Evolutionary conservation across 805 yeast species (phyloP), one percentile per base, ranked within the genome.

Genomic region (Ogataea parapolymorpha): DNA sequence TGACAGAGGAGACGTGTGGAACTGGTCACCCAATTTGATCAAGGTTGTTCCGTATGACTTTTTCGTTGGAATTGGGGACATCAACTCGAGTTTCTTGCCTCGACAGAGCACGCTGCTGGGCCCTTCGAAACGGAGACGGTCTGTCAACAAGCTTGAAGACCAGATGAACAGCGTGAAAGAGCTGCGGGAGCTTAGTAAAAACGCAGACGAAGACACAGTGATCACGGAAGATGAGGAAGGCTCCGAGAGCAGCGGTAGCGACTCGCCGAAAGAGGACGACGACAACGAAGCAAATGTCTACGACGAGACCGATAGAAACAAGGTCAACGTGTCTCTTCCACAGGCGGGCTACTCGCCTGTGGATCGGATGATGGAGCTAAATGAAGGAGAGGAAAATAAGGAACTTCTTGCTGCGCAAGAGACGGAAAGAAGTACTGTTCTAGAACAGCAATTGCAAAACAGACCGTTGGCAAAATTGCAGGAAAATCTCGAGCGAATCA

Each of bases 1-100:
- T 62, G 99, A 93, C 62, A 76, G 99, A 59, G 99, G 97, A 3
- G 99, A 93, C 62, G 99, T 93, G 15, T 93, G 99, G 99, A 86
- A 85, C 56, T 93, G 99, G 99, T 85, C 88, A 51, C 80, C 84
- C 10, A 90, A 93, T 58, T 67, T 93, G 53, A 79, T 93, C 44
- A 87, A 91, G 63, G 98, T 91, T 5, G 84, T 89, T 2, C 99
- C 99, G 0, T 93, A 88, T 61, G 95, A 87, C 59, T 93, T 93
- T 55, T 93, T 93, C 55, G 95, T 90, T 26, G 98, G 98, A 9
- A 88, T 91, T 42, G 99, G 99, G 22, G 99, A 93, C 67, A 93
- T 93, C 56, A 93, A 93, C 56, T 87, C 96, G 15, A 82, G 88
- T 50, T 89, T 89, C 57, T 67, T 93, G 41, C 98, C 99, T 0